These are phyloP conservation scores for Paecilomyces formosus DNA, from an alignment of 2,329 filamentous ascomycete species.

Conservation along the genomic window DNA sequence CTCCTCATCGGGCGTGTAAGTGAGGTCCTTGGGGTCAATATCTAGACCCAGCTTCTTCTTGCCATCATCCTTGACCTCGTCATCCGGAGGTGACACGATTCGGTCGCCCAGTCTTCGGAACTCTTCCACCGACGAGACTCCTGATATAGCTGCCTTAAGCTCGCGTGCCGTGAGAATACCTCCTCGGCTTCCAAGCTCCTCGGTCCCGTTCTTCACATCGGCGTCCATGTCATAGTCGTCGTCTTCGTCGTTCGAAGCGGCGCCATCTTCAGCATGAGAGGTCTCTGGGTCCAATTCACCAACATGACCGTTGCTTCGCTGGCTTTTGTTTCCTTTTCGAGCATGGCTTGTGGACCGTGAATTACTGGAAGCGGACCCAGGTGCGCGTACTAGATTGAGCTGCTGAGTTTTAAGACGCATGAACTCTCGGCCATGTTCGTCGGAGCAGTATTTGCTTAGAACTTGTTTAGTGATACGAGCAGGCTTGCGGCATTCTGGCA, in stretches of 20 bases:
- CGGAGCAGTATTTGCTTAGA: conserved; percentile 44
- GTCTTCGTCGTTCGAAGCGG: conserved; percentile 20
- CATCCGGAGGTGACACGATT: conserved; percentile 25
- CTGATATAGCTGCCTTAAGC: conserved; percentile 32
- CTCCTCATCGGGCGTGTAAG: conserved; percentile 31
- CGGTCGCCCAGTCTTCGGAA: conserved; percentile 35
- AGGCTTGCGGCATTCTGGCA: conserved; percentile 38
- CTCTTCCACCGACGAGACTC: conserved; percentile 29
- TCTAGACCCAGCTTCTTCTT: conserved; percentile 23
- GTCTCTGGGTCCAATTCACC: conserved; percentile 17
- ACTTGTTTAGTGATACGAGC: conserved; percentile 32
- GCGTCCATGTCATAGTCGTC: conserved; percentile 14
- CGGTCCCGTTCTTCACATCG: conserved; percentile 12
- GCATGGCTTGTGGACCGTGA: conserved; percentile 2
- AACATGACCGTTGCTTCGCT: conserved; percentile 15
- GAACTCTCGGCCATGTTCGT: conserved; percentile 41
- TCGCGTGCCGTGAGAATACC: conserved; percentile 35
- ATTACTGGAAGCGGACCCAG: conserved; percentile 11
- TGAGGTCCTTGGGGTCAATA: conserved; percentile 18
- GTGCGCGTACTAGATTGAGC: conserved; percentile 16
- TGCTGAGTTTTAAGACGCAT: conserved; percentile 27
- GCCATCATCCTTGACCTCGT: conserved; percentile 2
- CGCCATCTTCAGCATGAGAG: conserved; percentile 14
- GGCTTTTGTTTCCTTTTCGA: conserved; percentile 7
- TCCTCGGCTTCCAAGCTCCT: conserved; percentile 35